A percentile compares a stretch with the other conserved stretches of the same genome.
Conservation (phyloP, 2,329 filamentous ascomycete species). For the Tolypocladium ophioglossoides region DNA sequence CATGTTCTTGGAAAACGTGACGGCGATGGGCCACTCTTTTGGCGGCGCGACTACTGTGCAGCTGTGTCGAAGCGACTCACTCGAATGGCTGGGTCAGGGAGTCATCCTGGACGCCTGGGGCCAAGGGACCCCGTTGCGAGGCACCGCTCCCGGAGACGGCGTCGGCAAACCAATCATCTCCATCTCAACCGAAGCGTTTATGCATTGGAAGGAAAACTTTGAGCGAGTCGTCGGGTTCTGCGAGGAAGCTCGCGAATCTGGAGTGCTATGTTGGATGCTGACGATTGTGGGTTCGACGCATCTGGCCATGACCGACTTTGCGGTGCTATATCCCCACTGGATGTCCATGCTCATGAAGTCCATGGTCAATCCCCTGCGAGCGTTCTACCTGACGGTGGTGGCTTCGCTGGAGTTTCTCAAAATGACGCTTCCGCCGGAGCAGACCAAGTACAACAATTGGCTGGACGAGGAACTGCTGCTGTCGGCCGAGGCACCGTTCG, state of each 20-base stretch:
- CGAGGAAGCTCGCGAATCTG: slow-evolving; percentile 39
- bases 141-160: slow-evolving; percentile 30
- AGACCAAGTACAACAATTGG: slow-evolving; percentile 39
- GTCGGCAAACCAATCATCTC: slow-evolving; percentile 45
- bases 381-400: slow-evolving; percentile 52
- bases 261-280: slow-evolving; percentile 37
- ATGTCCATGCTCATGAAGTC: slow-evolving; percentile 50
- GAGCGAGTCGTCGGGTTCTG: slow-evolving; percentile 44
- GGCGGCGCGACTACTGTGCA: slow-evolving; percentile 55
- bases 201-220: slow-evolving; percentile 59
- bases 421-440: slow-evolving; percentile 35
- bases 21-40: slow-evolving; percentile 56
- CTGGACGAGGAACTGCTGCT: slow-evolving; percentile 41
- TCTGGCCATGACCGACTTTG: slow-evolving; percentile 56
- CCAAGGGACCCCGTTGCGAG: slow-evolving; percentile 32
- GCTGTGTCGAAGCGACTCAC: slow-evolving; percentile 41
- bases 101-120: slow-evolving; percentile 60
- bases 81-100: slow-evolving; percentile 49
- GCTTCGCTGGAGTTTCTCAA: slow-evolving; percentile 52
- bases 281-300: slow-evolving; percentile 51
- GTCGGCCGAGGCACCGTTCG: slow-evolving; percentile 23
- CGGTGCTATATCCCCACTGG: slow-evolving; percentile 49
- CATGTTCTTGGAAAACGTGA: slow-evolving; percentile 46
- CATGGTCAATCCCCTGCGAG: slow-evolving; percentile 50
- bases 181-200: slow-evolving; percentile 59